Evolutionary conservation across 768 basidiomycete species (phyloP).

Genomic region (Pleurotus giganteus): DNA sequence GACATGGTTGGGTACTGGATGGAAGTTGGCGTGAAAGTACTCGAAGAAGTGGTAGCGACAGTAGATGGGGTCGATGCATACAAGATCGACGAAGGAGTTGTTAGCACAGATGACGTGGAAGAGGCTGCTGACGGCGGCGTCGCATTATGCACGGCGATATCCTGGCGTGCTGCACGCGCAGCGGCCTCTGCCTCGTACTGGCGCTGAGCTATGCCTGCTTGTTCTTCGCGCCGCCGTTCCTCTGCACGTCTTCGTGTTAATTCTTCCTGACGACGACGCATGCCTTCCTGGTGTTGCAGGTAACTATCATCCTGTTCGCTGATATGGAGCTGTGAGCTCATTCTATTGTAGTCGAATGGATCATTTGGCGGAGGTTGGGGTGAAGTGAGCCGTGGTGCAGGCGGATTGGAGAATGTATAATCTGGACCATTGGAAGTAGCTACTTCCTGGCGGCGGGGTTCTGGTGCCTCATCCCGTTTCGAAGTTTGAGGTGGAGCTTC

Average conservation of each 20-base stretch:
- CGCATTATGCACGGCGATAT: constrained; percentile 22
- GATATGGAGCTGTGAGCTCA: constrained; percentile 9
- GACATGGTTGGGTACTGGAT: constrained; percentile 5
- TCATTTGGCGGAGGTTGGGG: constrained; percentile 9
- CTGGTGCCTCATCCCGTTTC: constrained; percentile 31
- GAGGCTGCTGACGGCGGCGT: constrained; percentile 13
- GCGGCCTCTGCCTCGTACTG: constrained; percentile 60
- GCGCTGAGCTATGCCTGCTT: constrained; percentile 54
- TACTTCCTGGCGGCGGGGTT: constrained; percentile 12
- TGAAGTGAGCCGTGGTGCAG: background rate
- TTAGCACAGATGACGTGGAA: constrained; percentile 15
- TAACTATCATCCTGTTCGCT: constrained; percentile 27
- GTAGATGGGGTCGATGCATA: constrained; percentile 13
- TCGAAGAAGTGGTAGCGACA: constrained; percentile 19
- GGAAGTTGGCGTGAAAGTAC: constrained; percentile 1
- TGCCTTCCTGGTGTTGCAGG: constrained; percentile 41
- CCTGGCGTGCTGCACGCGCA: constrained; percentile 42
- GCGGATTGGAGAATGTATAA: constrained; percentile 11
- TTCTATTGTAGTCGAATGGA: constrained; percentile 2
- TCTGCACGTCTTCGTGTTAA: constrained; percentile 32
- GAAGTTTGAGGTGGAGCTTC: constrained; percentile 20
- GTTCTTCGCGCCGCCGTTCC: constrained; percentile 46
- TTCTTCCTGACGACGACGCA: constrained; percentile 46
- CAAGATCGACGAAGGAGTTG: constrained; percentile 14
- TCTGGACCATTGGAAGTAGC: constrained; percentile 18